These are phyloP conservation scores for Berberis thunbergii DNA, from an alignment of 164 flowering plant species.

Conservation along the genomic window DNA sequence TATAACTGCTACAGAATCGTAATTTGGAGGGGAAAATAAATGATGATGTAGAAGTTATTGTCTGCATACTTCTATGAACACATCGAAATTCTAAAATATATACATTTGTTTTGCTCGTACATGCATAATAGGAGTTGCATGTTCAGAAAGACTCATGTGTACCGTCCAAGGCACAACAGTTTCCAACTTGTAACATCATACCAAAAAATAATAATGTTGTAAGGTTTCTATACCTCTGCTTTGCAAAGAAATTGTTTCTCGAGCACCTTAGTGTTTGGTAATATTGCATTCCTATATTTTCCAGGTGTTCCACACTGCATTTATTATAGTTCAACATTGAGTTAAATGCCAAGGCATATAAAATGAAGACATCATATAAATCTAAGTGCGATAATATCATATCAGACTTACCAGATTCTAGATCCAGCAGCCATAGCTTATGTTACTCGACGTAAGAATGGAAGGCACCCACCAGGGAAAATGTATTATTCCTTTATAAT, in stretches of 20 bases:
- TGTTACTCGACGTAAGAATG: slow-evolving; percentile 22
- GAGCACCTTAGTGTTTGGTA: slow-evolving; percentile 69
- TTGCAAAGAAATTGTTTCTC: slow-evolving; percentile 66
- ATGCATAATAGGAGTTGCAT: no score
- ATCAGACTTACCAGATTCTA: slow-evolving; percentile 50
- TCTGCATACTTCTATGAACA: no score
- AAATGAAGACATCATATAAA: not conserved
- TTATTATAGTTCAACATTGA: not conserved
- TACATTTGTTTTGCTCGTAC: no score
- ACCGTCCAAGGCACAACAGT: no score
- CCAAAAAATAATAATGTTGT: not conserved
- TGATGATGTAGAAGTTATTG: no score
- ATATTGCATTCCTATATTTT: slow-evolving; percentile 85
- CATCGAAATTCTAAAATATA: no score
- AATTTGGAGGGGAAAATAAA: no score
- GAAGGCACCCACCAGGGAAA: no score
- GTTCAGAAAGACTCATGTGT: no score
- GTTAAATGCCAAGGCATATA: not conserved
- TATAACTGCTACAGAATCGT: no score
- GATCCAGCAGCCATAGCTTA: slow-evolving; percentile 81
- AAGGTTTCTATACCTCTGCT: slow-evolving; percentile 41
- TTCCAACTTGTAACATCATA: no score
- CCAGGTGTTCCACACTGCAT: slow-evolving; percentile 84
- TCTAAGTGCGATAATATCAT: not conserved
- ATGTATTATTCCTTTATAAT: no score